Evolutionary conservation across 2,329 filamentous ascomycete genomes (phyloP).

Genomic region (Pseudocercospora pini-densiflorae): DNA sequence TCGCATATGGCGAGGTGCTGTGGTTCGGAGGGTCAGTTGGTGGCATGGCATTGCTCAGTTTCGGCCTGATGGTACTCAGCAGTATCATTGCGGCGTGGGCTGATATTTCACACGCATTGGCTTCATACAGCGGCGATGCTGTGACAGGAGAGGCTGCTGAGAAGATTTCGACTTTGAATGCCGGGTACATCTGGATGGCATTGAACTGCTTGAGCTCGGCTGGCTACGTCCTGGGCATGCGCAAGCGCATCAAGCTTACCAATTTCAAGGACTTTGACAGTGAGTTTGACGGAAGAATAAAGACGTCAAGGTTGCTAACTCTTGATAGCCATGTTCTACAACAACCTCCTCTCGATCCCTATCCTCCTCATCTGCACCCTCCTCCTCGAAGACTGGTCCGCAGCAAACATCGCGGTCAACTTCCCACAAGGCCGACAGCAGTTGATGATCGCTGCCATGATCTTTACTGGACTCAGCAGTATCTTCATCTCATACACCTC

Average conservation of each 20-base stretch:
- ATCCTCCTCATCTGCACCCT: conserved; percentile 83
- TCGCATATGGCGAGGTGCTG: conserved; percentile 96
- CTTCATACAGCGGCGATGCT: conserved; percentile 55
- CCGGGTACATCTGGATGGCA: conserved; percentile 97
- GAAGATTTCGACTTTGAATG: conserved; percentile 86
- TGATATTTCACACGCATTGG: conserved; percentile 84
- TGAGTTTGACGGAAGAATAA: conserved; percentile 57
- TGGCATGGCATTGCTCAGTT: conserved; percentile 84
- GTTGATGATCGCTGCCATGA: conserved; percentile 78
- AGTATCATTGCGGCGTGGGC: conserved; percentile 96
- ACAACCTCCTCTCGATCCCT: conserved; percentile 96
- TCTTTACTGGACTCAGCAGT: conserved; percentile 89
- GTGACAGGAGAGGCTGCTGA: conserved; percentile 61
- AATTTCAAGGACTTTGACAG: conserved; percentile 99
- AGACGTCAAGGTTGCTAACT: conserved; percentile 2
- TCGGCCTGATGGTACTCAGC: conserved; percentile 94
- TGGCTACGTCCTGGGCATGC: conserved; percentile 87
- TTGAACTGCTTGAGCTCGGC: conserved; percentile 96
- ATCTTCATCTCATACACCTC: conserved; percentile 99
- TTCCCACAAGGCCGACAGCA: conserved; percentile 84
- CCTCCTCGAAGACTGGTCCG: conserved; percentile 89
- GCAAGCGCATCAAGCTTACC: conserved; percentile 98
- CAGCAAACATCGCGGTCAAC: conserved; percentile 79
- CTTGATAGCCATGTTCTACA: conserved; percentile 93
- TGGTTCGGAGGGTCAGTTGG: conserved; percentile 97